These are phyloP conservation scores for Penicillium sp. DNA, from an alignment of 2,329 filamentous ascomycete species.

Conservation along the genomic window DNA sequence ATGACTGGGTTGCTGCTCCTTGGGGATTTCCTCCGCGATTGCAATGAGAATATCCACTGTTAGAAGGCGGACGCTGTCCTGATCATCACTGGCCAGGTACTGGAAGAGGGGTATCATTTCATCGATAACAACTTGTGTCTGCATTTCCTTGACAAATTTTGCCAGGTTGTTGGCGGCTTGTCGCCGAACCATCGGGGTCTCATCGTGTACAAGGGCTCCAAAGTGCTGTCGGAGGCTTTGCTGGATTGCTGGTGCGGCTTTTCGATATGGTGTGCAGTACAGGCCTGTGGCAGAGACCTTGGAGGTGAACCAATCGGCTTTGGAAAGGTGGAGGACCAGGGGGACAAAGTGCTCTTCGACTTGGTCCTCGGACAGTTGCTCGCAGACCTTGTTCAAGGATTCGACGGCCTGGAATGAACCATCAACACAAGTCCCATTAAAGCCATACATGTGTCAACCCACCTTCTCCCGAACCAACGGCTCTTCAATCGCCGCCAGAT, in stretches of 20 bases:
- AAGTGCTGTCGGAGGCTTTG: slow-evolving; percentile 91
- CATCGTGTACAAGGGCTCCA: slow-evolving; percentile 88
- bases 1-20: slow-evolving; percentile 96
- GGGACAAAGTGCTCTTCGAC: slow-evolving; percentile 98
- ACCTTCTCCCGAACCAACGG: slow-evolving; percentile 98
- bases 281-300: slow-evolving; percentile 97
- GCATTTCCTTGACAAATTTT: slow-evolving; percentile 98
- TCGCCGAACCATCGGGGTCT: slow-evolving; percentile 97
- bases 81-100: slow-evolving; percentile 91
- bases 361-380: slow-evolving; percentile 83
- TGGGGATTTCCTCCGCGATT: slow-evolving; percentile 94
- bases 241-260: slow-evolving; percentile 82
- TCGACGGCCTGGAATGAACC: slow-evolving; percentile 72
- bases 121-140: slow-evolving; percentile 83
- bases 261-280: slow-evolving; percentile 89
- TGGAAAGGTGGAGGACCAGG: slow-evolving; percentile 89
- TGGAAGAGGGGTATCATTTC: slow-evolving; percentile 99
- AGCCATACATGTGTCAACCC: slow-evolving; percentile 24
- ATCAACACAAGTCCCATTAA: slow-evolving; percentile 6
- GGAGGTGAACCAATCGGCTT: slow-evolving; percentile 99
- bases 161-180: slow-evolving; percentile 94
- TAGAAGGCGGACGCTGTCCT: slow-evolving; percentile 92
- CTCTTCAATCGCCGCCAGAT: slow-evolving; percentile 96
- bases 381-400: slow-evolving; percentile 98
- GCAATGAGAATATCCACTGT: slow-evolving; percentile 96